Base-by-base conservation (phyloP, 1,139 yeast genomes). In the Saccharomyces hybrid region DNA sequence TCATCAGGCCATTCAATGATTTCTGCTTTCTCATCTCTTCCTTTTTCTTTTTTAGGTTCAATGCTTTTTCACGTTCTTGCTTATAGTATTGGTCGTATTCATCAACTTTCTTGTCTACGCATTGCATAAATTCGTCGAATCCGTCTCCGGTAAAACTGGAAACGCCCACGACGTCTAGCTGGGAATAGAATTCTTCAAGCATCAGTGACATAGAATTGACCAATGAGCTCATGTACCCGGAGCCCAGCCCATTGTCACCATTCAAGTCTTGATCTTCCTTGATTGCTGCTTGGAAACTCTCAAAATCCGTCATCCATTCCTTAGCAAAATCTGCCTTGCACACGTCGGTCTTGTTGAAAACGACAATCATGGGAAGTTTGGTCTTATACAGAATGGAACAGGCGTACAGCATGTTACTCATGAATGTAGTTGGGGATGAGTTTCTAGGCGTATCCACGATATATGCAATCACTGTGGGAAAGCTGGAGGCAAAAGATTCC, bases 291-390 rank as follows among this genome's bases (percentile, higher is more conserved):
- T 93, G 99, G 75, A 95, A 95, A 19, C 82, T 78, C 70, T 93
- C 98, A 71, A 95, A 95, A 71, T 95, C 99, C 3, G 85, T 81
- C 98, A 95, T 90, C 99, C 99, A 95, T 61, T 89, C 96, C 68
- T 83, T 85, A 29, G 97, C 97, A 73, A 90, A 90, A 53, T 81
- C 84, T 0, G 95, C 89, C 57, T 84, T 84, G 63, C 85, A 78
- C 7, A 87, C 91, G 71, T 95, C 99, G 1, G 95, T 88, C 73
- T 95, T 95, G 73, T 95, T 95, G 76, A 93, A 95, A 5, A 95
- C 99, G 25, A 95, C 81, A 65, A 95, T 86, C 97, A 95, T 90
- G 31, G 99, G 99, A 54, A 95, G 78, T 70, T 93, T 91, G 28
- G 98, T 93, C 73, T 95, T 95, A 76, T 95, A 95, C 54, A 95